Percentiles rank a stretch among this genome's conserved stretches.
phyloP scores from a whole-genome alignment of 441 rosid genomes.

The Lepidium campestre region DNA sequence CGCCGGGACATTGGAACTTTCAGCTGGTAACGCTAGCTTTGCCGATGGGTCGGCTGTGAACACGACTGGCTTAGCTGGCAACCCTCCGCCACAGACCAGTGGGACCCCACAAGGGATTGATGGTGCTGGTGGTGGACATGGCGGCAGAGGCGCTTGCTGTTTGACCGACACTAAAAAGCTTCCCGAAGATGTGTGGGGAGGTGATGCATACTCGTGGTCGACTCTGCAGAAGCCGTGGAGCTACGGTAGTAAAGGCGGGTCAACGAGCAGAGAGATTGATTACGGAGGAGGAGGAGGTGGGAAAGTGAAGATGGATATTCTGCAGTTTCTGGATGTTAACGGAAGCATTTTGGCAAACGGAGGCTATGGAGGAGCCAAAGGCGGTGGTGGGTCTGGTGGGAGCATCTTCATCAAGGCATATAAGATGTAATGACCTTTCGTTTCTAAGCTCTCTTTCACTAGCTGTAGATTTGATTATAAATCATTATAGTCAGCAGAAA shows the following conservation, averaged over 20 bases:
- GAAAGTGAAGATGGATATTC: conserved; percentile 46
- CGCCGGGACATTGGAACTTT: conserved; percentile 63
- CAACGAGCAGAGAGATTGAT: conserved; percentile 71
- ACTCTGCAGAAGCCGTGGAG: conserved; percentile 64
- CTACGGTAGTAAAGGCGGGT: conserved; percentile 84
- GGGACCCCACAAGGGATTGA: conserved; percentile 86
- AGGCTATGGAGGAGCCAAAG: conserved; percentile 77
- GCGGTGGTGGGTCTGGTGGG: conserved; percentile 99
- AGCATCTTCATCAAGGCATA: conserved; percentile 65
- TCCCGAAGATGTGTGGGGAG: conserved; percentile 98
- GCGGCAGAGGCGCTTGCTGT: conserved; percentile 91
- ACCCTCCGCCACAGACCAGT: conserved; percentile 86
- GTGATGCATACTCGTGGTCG: conserved; percentile 94
- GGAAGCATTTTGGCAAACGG: conserved; percentile 85
- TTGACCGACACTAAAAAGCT: conserved; percentile 61
- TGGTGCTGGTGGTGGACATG: conserved; percentile 95
- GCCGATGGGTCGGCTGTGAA: conserved; percentile 52
- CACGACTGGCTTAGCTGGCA: conserved; percentile 76
- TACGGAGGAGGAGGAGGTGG: conserved; percentile 98
- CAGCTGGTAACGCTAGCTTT: conserved; percentile 64
- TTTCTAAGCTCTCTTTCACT: conserved; percentile 14
- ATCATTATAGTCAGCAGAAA: background rate
- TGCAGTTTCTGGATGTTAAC: conserved; percentile 46
- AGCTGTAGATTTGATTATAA: background rate
- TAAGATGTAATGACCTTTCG: conserved; percentile 60